These are phyloP conservation scores for Scytalidium lignicola DNA, from an alignment of 2,329 filamentous ascomycete genomes.

Conservation along the genomic window DNA sequence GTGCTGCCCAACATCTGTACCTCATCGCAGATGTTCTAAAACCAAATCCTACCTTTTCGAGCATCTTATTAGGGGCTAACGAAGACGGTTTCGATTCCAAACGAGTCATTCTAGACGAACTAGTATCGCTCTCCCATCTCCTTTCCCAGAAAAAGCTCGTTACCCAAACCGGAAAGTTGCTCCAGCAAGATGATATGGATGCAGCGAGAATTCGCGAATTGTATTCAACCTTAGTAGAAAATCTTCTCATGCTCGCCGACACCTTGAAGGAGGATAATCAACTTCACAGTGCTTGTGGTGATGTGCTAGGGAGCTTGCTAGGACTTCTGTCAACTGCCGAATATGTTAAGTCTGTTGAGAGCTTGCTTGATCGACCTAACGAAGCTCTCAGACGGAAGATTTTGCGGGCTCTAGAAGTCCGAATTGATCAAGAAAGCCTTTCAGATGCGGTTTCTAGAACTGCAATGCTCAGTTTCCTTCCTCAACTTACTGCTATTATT, in stretches of 20 bases:
- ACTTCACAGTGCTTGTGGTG: slow-evolving; percentile 56
- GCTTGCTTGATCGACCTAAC: slow-evolving; percentile 70
- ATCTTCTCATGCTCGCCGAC: slow-evolving; percentile 61
- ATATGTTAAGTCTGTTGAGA: slow-evolving; percentile 83
- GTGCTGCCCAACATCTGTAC: slow-evolving; percentile 70
- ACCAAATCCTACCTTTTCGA: slow-evolving; percentile 68
- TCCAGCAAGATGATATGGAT: slow-evolving; percentile 60
- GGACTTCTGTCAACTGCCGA: slow-evolving; percentile 80
- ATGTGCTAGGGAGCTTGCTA: slow-evolving; percentile 73
- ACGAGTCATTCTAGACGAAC: slow-evolving; percentile 47
- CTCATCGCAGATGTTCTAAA: slow-evolving; percentile 72
- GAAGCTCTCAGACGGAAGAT: slow-evolving; percentile 74
- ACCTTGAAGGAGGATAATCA: slow-evolving; percentile 51
- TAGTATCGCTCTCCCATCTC: slow-evolving; percentile 53
- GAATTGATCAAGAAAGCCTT: slow-evolving; percentile 68
- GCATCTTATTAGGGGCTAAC: slow-evolving; percentile 61
- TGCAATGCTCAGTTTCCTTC: slow-evolving; percentile 72
- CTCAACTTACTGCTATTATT: slow-evolving; percentile 72
- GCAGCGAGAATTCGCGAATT: slow-evolving; percentile 60
- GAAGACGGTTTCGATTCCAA: slow-evolving; percentile 41
- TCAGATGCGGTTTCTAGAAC: slow-evolving; percentile 63
- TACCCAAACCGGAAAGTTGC: slow-evolving; percentile 48
- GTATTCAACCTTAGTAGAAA: slow-evolving; percentile 65
- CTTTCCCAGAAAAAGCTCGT: slow-evolving; percentile 54
- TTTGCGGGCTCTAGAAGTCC: slow-evolving; percentile 72